These are phyloP conservation scores for Physcia stellaris DNA, from an alignment of 495 filamentous ascomycete species.

Conservation along the genomic window DNA sequence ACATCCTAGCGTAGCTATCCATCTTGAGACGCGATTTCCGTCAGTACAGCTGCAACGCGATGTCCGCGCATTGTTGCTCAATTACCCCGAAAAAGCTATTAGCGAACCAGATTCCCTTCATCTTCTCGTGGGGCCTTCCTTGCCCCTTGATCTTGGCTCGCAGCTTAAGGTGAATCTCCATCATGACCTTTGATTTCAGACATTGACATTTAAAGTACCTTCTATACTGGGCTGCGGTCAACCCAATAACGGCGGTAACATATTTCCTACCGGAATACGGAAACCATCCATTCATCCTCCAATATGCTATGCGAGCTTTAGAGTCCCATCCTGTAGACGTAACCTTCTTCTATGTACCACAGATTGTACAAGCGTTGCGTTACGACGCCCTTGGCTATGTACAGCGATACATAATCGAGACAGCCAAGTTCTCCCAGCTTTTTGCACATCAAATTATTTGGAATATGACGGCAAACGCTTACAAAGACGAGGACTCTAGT, in stretches of 20 bases:
- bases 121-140: slow-evolving; percentile 57
- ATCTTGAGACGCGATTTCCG: slow-evolving; percentile 65
- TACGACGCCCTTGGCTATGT: slow-evolving; percentile 93
- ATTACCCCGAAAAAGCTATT: slow-evolving; percentile 68
- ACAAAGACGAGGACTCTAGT: slow-evolving; percentile 87
- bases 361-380: slow-evolving; percentile 91
- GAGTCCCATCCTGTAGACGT: slow-evolving; percentile 90
- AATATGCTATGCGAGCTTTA: slow-evolving; percentile 93
- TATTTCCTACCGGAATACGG: slow-evolving; percentile 86
- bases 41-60: slow-evolving; percentile 58
- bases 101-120: slow-evolving; percentile 67
- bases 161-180: slow-evolving; percentile 59
- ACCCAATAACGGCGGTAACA: slow-evolving; percentile 81
- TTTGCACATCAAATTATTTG: slow-evolving; percentile 99
- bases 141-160: slow-evolving; percentile 66
- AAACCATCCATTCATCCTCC: slow-evolving; percentile 88
- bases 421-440: slow-evolving; percentile 84
- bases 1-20: slow-evolving; percentile 67
- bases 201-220: slow-evolving; percentile 51
- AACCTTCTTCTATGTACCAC: slow-evolving; percentile 97
- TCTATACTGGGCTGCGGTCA: slow-evolving; percentile 87
- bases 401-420: slow-evolving; percentile 91
- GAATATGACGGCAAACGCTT: slow-evolving; percentile 99
- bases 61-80: slow-evolving; percentile 63
- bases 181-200: neutral